A percentile compares a stretch with the other conserved stretches of the same genome.
These are phyloP conservation scores for Calonectria naviculata DNA, from an alignment of 2,329 filamentous ascomycete species.

Conservation along the genomic window DNA sequence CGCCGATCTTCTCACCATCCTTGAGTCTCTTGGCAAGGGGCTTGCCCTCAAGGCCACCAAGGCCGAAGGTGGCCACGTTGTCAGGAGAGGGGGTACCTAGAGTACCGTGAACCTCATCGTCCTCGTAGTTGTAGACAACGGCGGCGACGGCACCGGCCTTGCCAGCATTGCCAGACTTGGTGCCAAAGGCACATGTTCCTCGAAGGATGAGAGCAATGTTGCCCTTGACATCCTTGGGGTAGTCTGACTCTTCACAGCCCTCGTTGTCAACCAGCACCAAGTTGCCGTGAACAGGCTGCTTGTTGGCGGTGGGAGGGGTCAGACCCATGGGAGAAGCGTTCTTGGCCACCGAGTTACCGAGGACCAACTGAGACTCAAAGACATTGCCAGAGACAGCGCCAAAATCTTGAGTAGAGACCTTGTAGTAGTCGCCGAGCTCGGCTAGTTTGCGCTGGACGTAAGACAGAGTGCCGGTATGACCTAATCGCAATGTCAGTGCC, in stretches of 20 bases:
- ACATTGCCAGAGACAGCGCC: slow-evolving; percentile 70
- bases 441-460: slow-evolving; percentile 70
- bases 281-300: slow-evolving; percentile 68
- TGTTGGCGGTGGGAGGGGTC: slow-evolving; percentile 72
- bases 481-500: slow-evolving; percentile 46
- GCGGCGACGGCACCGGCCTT: slow-evolving; percentile 77
- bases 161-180: slow-evolving; percentile 76
- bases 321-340: slow-evolving; percentile 70
- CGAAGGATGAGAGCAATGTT: slow-evolving; percentile 78
- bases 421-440: slow-evolving; percentile 70
- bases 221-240: slow-evolving; percentile 66
- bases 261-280: slow-evolving; percentile 70
- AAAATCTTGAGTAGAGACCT: slow-evolving; percentile 71
- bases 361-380: slow-evolving; percentile 66
- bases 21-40: slow-evolving; percentile 66
- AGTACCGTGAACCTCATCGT: slow-evolving; percentile 73
- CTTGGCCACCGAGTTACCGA: slow-evolving; percentile 63
- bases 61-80: slow-evolving; percentile 76
- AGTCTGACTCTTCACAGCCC: slow-evolving; percentile 75
- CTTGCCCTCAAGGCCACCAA: slow-evolving; percentile 69
- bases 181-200: slow-evolving; percentile 77
- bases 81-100: slow-evolving; percentile 69
- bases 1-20: slow-evolving; percentile 60
- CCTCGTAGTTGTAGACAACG: slow-evolving; percentile 79
- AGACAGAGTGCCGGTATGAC: slow-evolving; percentile 72